Evolutionary conservation across 2,329 filamentous ascomycete species (phyloP).

Genomic region (Coniochaeta sp.): DNA sequence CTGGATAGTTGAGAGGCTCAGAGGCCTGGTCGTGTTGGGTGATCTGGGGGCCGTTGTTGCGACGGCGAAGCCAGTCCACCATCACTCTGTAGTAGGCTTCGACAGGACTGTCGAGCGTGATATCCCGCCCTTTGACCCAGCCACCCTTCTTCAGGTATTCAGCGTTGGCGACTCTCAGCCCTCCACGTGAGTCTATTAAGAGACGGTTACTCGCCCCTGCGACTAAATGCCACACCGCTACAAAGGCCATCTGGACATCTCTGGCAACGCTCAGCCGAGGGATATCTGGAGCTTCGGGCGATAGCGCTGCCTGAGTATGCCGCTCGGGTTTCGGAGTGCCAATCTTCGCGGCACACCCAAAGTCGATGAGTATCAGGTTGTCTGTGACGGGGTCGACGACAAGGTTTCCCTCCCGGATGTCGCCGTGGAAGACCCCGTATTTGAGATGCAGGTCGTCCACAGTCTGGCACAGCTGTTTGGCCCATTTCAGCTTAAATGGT

Average conservation of each 20-base stretch:
- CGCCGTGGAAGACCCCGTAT: slow-evolving; percentile 26
- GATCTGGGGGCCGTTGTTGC: not conserved
- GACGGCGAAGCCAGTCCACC: slow-evolving; percentile 3
- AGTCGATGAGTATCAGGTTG: slow-evolving; percentile 25
- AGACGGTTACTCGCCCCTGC: not conserved
- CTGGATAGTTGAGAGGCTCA: slow-evolving; percentile 1
- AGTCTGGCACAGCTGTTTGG: slow-evolving; percentile 23
- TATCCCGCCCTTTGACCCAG: slow-evolving; percentile 21
- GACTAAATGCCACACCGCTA: not conserved
- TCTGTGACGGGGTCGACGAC: slow-evolving; percentile 23
- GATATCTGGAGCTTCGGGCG: not conserved
- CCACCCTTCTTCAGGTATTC: slow-evolving; percentile 6
- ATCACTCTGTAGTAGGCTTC: slow-evolving; percentile 1
- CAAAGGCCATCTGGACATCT: not conserved
- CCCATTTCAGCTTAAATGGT: slow-evolving; percentile 24
- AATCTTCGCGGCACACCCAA: slow-evolving; percentile 19
- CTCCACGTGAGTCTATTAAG: too few relatives aligned
- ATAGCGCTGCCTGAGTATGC: not conserved
- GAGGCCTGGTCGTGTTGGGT: not conserved
- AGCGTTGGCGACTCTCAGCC: too few relatives aligned
- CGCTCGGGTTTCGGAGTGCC: not conserved
- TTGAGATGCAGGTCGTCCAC: slow-evolving; percentile 28
- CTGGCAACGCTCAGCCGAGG: not conserved
- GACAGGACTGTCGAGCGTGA: slow-evolving; percentile 16
- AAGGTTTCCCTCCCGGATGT: slow-evolving; percentile 26